Percentiles rank a stretch among this genome's conserved stretches.
These are phyloP conservation scores for Wickerhamomyces canadensis DNA, from an alignment of 805 yeast genomes.

Conservation along the genomic window DNA sequence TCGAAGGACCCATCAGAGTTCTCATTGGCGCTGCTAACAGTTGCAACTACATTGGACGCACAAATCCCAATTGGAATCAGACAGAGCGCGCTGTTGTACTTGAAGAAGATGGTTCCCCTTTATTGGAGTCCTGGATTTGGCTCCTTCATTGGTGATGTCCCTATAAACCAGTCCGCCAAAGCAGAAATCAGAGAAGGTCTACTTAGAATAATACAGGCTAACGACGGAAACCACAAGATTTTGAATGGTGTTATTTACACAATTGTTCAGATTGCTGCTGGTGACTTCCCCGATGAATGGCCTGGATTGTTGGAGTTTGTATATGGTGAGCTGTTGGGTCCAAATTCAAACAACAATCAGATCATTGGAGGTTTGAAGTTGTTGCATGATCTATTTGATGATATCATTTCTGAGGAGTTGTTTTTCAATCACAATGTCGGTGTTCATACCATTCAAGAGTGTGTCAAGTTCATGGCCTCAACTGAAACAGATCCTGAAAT, in stretches of 20 bases:
- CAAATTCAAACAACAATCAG: constrained; percentile 5
- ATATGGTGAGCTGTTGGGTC: constrained; percentile 33
- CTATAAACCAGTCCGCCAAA: constrained; percentile 51
- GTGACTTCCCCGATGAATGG: constrained; percentile 96
- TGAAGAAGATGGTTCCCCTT: constrained; percentile 62
- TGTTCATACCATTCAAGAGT: constrained; percentile 42
- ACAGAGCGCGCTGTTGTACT: constrained; percentile 61
- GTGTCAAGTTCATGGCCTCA: constrained; percentile 36
- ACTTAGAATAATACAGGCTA: constrained; percentile 39
- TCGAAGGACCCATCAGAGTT: constrained; percentile 44
- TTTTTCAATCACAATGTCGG: constrained; percentile 78
- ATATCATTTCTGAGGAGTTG: constrained; percentile 78
- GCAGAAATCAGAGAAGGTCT: constrained; percentile 42
- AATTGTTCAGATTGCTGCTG: constrained; percentile 77
- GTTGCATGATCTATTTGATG: constrained; percentile 76
- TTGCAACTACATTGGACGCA: constrained; percentile 29
- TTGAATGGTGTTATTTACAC: constrained; percentile 66
- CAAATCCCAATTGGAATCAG: constrained; percentile 31
- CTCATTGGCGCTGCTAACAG: constrained; percentile 35
- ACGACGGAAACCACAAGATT: constrained; percentile 48
- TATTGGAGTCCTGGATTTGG: constrained; percentile 84
- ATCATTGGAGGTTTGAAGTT: constrained; percentile 31
- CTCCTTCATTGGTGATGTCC: constrained; percentile 65
- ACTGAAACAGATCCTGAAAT: constrained; percentile 29
- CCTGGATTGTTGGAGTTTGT: constrained; percentile 55